Evolutionary conservation across 306 rosid genomes (phyloP).

Genomic region (Purshia tridentata): DNA sequence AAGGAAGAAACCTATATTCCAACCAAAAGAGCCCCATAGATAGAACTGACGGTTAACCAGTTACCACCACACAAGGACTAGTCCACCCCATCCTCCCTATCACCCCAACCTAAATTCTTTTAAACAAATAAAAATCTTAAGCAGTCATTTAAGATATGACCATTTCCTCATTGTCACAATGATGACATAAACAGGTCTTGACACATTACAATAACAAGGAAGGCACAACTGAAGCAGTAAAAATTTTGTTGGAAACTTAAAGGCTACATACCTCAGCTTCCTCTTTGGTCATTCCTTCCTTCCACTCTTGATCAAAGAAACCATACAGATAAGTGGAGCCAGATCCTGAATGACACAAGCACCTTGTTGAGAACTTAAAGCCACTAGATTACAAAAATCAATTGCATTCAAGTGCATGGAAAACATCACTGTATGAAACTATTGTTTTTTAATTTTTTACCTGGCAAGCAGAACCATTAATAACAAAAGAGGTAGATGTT

Average conservation of each 20-base stretch:
- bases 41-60: neutral
- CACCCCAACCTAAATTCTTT: neutral
- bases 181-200: neutral
- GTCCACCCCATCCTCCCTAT: neutral
- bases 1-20: neutral
- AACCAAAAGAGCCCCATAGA: neutral
- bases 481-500: neutral
- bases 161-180: neutral
- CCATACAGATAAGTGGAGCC: conserved; percentile 96
- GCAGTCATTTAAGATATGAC: neutral
- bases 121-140: neutral
- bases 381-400: neutral
- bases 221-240: neutral
- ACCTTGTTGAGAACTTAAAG: neutral
- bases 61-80: neutral
- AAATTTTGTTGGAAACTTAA: neutral
- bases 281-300: conserved; percentile 91
- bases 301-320: conserved; percentile 92
- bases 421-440: too few relatives aligned
- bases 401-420: neutral
- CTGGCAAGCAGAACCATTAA: too few relatives aligned
- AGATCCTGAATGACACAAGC: conserved; percentile 56
- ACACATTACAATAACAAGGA: neutral
- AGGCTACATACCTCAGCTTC: conserved; percentile 78
- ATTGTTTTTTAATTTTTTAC: too few relatives aligned